A percentile compares a stretch with the other conserved stretches of the same genome.
Evolutionary conservation across 176 grass and related monocot species (phyloP).

Genomic region (Echinochloa phyllopogon): DNA sequence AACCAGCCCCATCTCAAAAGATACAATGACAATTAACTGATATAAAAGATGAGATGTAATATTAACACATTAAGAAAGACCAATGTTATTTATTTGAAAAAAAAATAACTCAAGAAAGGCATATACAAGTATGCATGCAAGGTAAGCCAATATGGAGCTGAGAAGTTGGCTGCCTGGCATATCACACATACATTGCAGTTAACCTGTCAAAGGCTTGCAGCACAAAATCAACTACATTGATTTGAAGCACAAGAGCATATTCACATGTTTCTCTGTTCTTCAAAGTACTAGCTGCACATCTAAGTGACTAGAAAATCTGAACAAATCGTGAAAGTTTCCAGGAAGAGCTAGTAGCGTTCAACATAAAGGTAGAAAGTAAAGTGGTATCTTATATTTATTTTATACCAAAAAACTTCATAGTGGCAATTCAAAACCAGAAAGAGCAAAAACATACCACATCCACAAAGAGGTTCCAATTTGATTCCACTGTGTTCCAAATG

Average conservation of each 20-base stretch:
- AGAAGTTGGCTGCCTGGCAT: background rate
- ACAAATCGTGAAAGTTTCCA: background rate
- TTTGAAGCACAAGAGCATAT: slow-evolving; percentile 13
- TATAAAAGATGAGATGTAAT: background rate
- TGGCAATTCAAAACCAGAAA: background rate
- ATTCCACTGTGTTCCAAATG: background rate
- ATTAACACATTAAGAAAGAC: background rate
- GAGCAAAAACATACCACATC: background rate
- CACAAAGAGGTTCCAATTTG: background rate
- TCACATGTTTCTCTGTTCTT: slow-evolving; percentile 15
- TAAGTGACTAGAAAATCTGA: slow-evolving; percentile 13
- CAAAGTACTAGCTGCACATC: slow-evolving; percentile 6
- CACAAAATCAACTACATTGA: background rate
- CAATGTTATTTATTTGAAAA: background rate
- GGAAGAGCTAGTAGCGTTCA: background rate
- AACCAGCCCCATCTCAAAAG: background rate
- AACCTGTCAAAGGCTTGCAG: background rate
- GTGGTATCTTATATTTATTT: background rate
- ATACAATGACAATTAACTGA: background rate
- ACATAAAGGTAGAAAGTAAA: background rate
- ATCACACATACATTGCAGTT: background rate
- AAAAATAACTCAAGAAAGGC: background rate
- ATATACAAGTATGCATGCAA: background rate
- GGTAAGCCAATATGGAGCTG: background rate
- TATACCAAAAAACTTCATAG: background rate